Evolutionary conservation across 495 filamentous ascomycete species (phyloP).

Genomic region (Mycothermus thermophilus): DNA sequence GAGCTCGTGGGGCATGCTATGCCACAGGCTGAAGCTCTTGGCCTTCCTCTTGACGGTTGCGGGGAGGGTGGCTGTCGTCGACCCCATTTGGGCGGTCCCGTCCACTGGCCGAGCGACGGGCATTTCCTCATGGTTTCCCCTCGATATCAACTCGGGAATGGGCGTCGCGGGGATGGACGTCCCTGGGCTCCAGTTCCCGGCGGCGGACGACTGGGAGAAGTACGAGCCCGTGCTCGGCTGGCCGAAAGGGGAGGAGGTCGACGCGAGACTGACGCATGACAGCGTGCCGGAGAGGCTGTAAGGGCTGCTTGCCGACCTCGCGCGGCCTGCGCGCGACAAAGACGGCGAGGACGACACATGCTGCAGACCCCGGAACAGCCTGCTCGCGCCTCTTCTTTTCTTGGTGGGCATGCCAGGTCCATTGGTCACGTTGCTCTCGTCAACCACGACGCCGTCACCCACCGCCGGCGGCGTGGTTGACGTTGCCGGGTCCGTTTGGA

Average conservation of each 20-base stretch:
- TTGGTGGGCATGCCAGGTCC: slow-evolving; percentile 33
- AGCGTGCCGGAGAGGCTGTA: slow-evolving; percentile 41
- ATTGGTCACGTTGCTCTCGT: slow-evolving; percentile 1
- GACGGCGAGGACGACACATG: slow-evolving; percentile 82
- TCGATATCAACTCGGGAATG: slow-evolving; percentile 22
- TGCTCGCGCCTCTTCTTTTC: slow-evolving; percentile 63
- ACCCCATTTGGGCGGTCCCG: slow-evolving; percentile 14
- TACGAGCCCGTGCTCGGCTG: slow-evolving; percentile 38
- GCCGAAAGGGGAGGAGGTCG: slow-evolving; percentile 41
- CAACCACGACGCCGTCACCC: slow-evolving; percentile 4
- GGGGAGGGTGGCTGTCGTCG: slow-evolving; percentile 48
- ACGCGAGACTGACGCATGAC: slow-evolving; percentile 73
- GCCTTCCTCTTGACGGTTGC: slow-evolving; percentile 41
- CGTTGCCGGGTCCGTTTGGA: no score
- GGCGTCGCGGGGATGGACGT: slow-evolving; percentile 44
- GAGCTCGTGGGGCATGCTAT: slow-evolving; percentile 67
- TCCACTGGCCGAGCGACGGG: slow-evolving; percentile 23
- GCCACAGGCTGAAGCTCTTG: slow-evolving; percentile 58
- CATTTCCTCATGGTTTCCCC: slow-evolving; percentile 22
- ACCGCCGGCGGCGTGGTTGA: no score
- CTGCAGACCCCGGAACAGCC: slow-evolving; percentile 65
- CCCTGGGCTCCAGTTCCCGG: slow-evolving; percentile 50
- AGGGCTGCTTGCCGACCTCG: slow-evolving; percentile 52
- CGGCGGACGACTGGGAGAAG: slow-evolving; percentile 41
- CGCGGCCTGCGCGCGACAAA: slow-evolving; percentile 48